Evolutionary conservation across 2,329 filamentous ascomycete genomes (phyloP).

Genomic region (Arthrobotrys musiformis): DNA sequence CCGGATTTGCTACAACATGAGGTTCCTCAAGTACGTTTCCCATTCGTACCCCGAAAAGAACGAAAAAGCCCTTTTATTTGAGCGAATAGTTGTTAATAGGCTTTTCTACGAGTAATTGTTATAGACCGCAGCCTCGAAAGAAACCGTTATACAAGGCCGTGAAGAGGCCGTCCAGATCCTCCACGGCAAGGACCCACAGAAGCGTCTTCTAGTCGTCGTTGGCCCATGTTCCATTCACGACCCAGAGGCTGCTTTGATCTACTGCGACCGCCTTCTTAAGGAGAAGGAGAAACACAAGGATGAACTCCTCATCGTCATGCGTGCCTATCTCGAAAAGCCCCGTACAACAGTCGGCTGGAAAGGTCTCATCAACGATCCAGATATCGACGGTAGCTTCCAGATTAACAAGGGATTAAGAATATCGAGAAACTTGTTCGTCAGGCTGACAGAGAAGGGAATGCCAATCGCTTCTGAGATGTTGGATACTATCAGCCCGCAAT

Average conservation of each 20-base stretch:
- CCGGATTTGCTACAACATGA: constrained; percentile 96
- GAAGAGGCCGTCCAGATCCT: constrained; percentile 76
- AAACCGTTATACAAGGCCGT: constrained; percentile 71
- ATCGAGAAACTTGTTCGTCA: constrained; percentile 91
- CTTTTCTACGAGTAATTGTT: too few species aligned
- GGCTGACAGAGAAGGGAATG: constrained; percentile 86
- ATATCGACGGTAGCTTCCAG: constrained; percentile 95
- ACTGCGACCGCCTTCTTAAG: constrained; percentile 80
- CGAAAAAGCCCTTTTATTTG: too few species aligned
- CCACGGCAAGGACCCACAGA: constrained; percentile 72
- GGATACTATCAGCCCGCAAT: constrained; percentile 98
- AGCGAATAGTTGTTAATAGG: too few species aligned
- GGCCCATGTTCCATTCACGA: constrained; percentile 98
- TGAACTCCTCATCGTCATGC: constrained; percentile 94
- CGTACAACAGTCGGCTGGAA: constrained; percentile 99
- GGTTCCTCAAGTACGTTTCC: constrained; percentile 70
- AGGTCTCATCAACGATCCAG: constrained; percentile 97
- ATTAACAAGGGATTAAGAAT: constrained; percentile 98
- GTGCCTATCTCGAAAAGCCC: constrained; percentile 98
- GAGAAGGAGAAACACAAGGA: constrained; percentile 81
- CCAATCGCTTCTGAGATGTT: constrained; percentile 98
- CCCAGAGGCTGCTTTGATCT: constrained; percentile 85
- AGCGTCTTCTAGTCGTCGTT: constrained; percentile 91
- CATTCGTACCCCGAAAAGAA: too few species aligned
- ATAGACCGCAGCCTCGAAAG: constrained; percentile 62